Percentiles rank a stretch among this genome's conserved stretches.
Conservation (phyloP, 177 flowering plant genomes). For the Vitis hybrid region DNA sequence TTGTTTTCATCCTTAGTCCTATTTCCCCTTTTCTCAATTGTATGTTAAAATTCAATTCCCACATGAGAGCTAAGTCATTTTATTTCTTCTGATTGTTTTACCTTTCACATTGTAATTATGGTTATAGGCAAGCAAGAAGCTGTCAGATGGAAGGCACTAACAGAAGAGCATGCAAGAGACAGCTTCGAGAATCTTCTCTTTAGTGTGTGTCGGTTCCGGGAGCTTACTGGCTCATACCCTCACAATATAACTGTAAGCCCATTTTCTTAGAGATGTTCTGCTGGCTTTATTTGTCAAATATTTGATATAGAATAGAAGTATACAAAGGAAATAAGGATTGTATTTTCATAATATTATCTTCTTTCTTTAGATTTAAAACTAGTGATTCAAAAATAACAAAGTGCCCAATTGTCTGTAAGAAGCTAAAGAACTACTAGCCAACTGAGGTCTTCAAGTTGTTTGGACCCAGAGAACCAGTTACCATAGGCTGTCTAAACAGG, state of each 20-base stretch:
- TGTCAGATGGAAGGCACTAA: constrained; percentile 82
- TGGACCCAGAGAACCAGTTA: not conserved
- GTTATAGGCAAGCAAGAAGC: constrained; percentile 53
- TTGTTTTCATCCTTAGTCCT: not conserved
- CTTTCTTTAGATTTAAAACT: not conserved
- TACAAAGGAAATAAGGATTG: not conserved
- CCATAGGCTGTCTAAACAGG: too few species aligned
- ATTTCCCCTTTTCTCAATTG: not conserved
- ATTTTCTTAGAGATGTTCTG: not conserved
- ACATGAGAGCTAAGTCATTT: not conserved
- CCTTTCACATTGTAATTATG: not conserved
- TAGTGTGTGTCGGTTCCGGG: constrained; percentile 92
- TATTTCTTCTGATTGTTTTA: not conserved
- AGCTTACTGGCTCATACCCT: constrained; percentile 93
- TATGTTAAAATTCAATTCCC: not conserved
- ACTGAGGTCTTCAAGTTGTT: not conserved
- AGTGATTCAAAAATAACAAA: not conserved
- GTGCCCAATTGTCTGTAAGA: not conserved
- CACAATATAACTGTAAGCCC: constrained; percentile 81
- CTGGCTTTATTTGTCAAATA: not conserved
- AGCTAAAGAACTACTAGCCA: not conserved
- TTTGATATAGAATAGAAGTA: not conserved
- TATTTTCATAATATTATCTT: not conserved
- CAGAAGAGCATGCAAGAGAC: constrained; percentile 99
- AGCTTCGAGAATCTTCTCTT: constrained; percentile 98